Base-by-base conservation (phyloP, 2,329 filamentous ascomycete genomes). In the Diplodia scrobiculata region DNA sequence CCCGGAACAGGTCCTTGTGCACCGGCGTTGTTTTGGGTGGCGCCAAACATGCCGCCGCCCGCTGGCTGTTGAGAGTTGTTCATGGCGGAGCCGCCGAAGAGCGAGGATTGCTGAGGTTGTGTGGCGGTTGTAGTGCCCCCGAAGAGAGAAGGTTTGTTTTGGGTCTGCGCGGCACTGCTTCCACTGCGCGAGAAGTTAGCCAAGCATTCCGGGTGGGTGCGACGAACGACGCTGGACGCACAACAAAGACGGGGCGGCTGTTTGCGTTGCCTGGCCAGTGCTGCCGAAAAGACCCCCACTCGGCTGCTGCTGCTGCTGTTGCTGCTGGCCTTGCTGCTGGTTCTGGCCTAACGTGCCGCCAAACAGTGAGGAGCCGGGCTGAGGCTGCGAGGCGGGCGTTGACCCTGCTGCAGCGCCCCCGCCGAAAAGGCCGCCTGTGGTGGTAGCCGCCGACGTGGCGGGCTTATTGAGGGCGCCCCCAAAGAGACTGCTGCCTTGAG, bases 221-320 rank as follows among this genome's bases (percentile, higher is more conserved):
- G 72, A 76, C 68, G 75, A 74, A 68, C 75, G 75, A 32, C 45
- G 45, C 62, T 60, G 68, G 66, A 70, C 77, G 70, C 74, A 79
- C 77, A 78, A 78, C 5, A 78, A 68, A 45, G 76, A 77, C 13
- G 75, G 74, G 59, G 75, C 74, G 36, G 68, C 36, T 53, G 70
- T 67, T 21, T 73, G 66, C 65, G 75, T 67, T 50, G 69, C 65
- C 62, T 69, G 74, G 54, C 68, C 69, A 25, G 71, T 54, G 32
- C 65, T 67, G 9, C 75, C 74, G 64, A 78, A 77, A 27, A 78
- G 71, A 41, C 76, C 75, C 36, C 73, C 74, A 34, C 73, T 69
- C 68, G 73, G 74, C 58, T 73, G 67, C 51, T 69, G 48, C 47
- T 34, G 66, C 25, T 25, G 25, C 25, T 25, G 25, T 3, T 48